Evolutionary conservation across 2,329 filamentous ascomycete species (phyloP).

Genomic region (Clarireedia monteithiana): DNA sequence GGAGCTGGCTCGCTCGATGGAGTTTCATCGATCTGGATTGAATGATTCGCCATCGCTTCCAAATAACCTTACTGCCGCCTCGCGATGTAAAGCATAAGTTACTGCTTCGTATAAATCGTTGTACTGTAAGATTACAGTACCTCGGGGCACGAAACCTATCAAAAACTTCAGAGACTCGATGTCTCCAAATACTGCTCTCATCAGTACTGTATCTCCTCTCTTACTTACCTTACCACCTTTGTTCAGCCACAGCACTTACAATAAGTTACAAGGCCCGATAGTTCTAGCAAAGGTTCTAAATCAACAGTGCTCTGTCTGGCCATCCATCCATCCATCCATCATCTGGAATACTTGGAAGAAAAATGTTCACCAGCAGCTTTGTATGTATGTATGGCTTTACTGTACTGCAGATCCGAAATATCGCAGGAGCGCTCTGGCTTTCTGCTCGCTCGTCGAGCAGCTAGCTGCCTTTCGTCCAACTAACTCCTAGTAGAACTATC

Average conservation of each 20-base stretch:
- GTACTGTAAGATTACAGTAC: background rate
- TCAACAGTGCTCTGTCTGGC: background rate
- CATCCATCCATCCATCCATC: background rate
- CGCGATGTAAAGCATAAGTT: background rate
- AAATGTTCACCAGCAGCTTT: background rate
- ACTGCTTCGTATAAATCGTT: background rate
- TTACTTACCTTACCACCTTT: background rate
- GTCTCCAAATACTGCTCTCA: background rate
- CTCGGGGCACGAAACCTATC: constrained; percentile 5
- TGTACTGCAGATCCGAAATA: background rate
- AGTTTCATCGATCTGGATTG: constrained; percentile 62
- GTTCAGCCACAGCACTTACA: background rate
- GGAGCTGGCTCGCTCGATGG: constrained; percentile 58
- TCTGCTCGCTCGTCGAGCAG: background rate
- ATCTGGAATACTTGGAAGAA: background rate
- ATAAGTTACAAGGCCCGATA: background rate
- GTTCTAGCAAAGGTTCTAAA: background rate
- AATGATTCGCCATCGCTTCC: constrained; percentile 62
- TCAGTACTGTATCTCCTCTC: background rate
- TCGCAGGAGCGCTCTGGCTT: background rate
- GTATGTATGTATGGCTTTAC: background rate
- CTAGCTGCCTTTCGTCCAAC: no score
- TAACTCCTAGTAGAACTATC: no score
- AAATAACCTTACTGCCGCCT: constrained; percentile 41
- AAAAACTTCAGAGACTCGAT: constrained; percentile 1